These are phyloP conservation scores for Moesziomyces sp. DNA, from an alignment of 1,284 basidiomycete genomes.

Conservation along the genomic window DNA sequence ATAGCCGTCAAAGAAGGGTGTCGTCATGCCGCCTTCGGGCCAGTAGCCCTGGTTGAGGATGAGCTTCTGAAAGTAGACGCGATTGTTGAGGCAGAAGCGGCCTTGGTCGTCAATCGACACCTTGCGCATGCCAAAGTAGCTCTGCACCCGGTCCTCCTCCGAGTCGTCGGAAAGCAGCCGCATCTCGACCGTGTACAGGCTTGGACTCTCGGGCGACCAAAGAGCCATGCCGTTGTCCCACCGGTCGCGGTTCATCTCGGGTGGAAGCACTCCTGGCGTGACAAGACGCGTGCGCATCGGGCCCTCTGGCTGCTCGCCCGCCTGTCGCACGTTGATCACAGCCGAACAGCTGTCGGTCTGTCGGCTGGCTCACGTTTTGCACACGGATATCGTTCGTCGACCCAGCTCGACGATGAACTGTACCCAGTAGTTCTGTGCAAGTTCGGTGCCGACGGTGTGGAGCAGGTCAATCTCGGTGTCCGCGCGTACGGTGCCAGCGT, in stretches of 20 bases:
- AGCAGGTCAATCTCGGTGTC: conserved; percentile 24
- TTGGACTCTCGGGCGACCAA: conserved; percentile 49
- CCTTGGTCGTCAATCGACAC: conserved; percentile 44
- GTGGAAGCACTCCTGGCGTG: conserved; percentile 19
- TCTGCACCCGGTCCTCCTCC: conserved; percentile 18
- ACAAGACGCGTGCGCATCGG: conserved; percentile 9
- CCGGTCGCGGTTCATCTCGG: conserved; percentile 39
- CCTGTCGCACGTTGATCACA: conserved; percentile 20
- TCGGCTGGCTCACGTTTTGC: conserved; percentile 7
- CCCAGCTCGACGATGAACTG: conserved; percentile 12
- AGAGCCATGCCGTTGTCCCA: conserved; percentile 49
- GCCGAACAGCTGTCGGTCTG: conserved; percentile 23
- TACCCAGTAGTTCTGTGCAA: conserved; percentile 1
- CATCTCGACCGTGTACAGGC: conserved; percentile 37
- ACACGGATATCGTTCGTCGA: conserved; percentile 1
- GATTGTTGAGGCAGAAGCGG: conserved; percentile 51
- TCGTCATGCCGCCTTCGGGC: conserved; percentile 32
- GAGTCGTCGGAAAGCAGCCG: conserved; percentile 2
- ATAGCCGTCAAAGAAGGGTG: conserved; percentile 22
- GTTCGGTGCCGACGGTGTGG: neutral
- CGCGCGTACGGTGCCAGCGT: conserved; percentile 40
- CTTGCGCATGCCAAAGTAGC: conserved; percentile 58
- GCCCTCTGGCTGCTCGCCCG: conserved; percentile 22
- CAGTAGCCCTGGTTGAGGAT: conserved; percentile 56
- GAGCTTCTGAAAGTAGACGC: conserved; percentile 48